Percentiles rank a stretch among this genome's conserved stretches.
These are phyloP conservation scores for Sherardia arvensis DNA, from an alignment of 257 asterid genomes.

Conservation along the genomic window DNA sequence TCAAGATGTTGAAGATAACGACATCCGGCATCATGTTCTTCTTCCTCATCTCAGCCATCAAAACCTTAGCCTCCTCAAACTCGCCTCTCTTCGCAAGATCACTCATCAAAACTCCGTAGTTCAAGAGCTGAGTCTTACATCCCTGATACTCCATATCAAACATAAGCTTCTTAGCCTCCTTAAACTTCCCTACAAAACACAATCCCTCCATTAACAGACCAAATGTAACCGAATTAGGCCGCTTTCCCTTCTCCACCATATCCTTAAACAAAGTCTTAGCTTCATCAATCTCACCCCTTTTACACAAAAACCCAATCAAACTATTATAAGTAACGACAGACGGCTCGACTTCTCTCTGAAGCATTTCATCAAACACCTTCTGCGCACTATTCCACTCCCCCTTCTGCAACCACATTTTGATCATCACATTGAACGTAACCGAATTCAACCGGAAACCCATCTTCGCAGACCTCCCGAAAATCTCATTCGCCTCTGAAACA, in stretches of 20 bases:
- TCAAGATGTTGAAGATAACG: slow-evolving; percentile 58
- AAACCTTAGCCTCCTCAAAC: slow-evolving; percentile 50
- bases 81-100: slow-evolving; percentile 56
- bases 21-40: slow-evolving; percentile 64
- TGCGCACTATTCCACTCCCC: slow-evolving; percentile 52
- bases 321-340: slow-evolving; percentile 67
- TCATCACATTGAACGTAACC: slow-evolving; percentile 64
- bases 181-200: slow-evolving; percentile 39
- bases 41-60: slow-evolving; percentile 77
- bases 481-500: slow-evolving; percentile 30
- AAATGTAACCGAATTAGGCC: slow-evolving; percentile 58
- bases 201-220: slow-evolving; percentile 76
- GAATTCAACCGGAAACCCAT: slow-evolving; percentile 58
- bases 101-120: slow-evolving; percentile 68
- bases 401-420: slow-evolving; percentile 59
- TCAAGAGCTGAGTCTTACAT: slow-evolving; percentile 51
- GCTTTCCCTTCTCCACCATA: slow-evolving; percentile 52
- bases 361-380: slow-evolving; percentile 80
- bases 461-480: slow-evolving; percentile 34
- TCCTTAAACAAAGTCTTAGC: slow-evolving; percentile 55
- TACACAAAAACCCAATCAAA: slow-evolving; percentile 65
- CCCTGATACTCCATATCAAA: slow-evolving; percentile 93
- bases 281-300: slow-evolving; percentile 43
- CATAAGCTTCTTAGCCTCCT: slow-evolving; percentile 74
- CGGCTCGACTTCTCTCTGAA: slow-evolving; percentile 59